Percentiles rank a stretch among this genome's conserved stretches.
Conservation (phyloP, 768 basidiomycete species). For the Naganishia onofrii region DNA sequence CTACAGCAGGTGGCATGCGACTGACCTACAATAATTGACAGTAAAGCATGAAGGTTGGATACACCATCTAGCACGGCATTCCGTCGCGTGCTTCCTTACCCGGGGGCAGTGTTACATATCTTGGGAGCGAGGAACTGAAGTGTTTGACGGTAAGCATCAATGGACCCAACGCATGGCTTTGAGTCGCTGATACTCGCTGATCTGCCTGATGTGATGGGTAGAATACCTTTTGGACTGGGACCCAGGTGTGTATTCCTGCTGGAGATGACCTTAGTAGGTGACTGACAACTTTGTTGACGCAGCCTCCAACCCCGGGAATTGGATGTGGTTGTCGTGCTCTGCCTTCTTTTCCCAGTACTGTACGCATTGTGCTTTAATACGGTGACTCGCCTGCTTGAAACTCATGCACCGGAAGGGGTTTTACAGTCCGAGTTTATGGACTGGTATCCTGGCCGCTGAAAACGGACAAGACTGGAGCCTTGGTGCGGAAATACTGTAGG, state of each 20-base stretch:
- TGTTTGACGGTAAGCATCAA: constrained; percentile 51
- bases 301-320: constrained; percentile 47
- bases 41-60: constrained; percentile 53
- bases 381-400: constrained; percentile 5
- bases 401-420: constrained; percentile 30
- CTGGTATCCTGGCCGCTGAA: constrained; percentile 49
- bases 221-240: constrained; percentile 54
- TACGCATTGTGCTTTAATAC: constrained; percentile 25
- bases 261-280: no score
- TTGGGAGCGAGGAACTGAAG: constrained; percentile 55
- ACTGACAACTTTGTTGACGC: neutral
- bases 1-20: neutral
- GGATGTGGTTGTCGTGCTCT: constrained; percentile 54
- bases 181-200: neutral
- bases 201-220: constrained; percentile 18
- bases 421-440: constrained; percentile 48
- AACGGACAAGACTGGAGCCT: constrained; percentile 50
- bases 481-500: constrained; percentile 52
- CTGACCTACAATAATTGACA: neutral
- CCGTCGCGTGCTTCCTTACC: constrained; percentile 54
- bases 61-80: constrained; percentile 53
- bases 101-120: constrained; percentile 53
- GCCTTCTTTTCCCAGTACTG: constrained; percentile 52
- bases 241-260: constrained; percentile 39
- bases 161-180: neutral